Evolutionary conservation across 305 asterid genomes (phyloP).

Genomic region (Rubia tinctorum): DNA sequence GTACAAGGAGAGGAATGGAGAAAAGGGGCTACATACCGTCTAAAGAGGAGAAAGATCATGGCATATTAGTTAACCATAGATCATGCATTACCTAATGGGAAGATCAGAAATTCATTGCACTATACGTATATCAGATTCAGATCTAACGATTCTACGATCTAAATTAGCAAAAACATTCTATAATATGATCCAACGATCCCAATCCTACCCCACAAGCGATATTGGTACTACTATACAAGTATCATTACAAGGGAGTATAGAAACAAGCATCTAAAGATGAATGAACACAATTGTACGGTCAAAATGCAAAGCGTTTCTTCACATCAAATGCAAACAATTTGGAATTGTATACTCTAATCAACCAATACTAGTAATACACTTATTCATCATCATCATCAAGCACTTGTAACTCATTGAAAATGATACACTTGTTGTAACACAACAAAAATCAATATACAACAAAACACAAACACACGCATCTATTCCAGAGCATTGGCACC

Average conservation of each 20-base stretch:
- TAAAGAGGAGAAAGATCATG: too few species aligned
- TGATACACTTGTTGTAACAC: constrained; percentile 15
- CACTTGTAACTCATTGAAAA: constrained; percentile 10
- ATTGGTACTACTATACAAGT: background rate
- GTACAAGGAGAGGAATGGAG: too few species aligned
- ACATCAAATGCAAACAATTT: constrained; percentile 21
- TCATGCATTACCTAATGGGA: background rate
- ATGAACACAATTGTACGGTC: constrained; percentile 25
- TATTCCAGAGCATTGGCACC: constrained; percentile 66
- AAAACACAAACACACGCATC: constrained; percentile 6
- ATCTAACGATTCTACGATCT: too few species aligned
- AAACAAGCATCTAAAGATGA: constrained; percentile 7
- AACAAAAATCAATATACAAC: constrained; percentile 1
- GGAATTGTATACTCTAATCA: constrained; percentile 26
- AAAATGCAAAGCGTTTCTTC: constrained; percentile 37
- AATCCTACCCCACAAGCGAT: too few species aligned
- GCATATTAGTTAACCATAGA: too few species aligned
- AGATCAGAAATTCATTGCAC: background rate
- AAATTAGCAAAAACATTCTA: too few species aligned
- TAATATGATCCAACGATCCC: too few species aligned
- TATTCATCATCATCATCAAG: background rate
- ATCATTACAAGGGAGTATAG: constrained; percentile 1
- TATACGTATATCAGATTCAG: background rate
- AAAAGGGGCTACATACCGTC: too few species aligned
- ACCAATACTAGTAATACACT: constrained; percentile 5